Evolutionary conservation across 1,284 basidiomycete species (phyloP).

Genomic region (Apiotrichum gracile): DNA sequence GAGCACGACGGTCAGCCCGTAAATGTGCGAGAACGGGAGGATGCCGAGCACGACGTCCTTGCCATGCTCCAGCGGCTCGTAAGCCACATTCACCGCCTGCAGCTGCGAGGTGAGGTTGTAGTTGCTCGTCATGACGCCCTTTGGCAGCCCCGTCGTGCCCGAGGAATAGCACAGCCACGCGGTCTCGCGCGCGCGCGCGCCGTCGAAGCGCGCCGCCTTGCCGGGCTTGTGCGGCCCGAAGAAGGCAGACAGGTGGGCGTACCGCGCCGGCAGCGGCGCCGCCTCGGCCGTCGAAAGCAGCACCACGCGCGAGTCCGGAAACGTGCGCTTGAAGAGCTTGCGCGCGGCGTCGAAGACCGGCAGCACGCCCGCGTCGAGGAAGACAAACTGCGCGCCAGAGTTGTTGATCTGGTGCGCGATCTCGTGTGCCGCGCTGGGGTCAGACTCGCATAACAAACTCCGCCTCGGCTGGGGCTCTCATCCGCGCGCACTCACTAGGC

Average conservation of each 20-base stretch:
- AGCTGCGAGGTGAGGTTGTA: conserved; percentile 7
- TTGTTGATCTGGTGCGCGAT: conserved; percentile 48
- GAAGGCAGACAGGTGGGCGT: conserved; percentile 2
- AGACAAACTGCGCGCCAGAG: conserved; percentile 54
- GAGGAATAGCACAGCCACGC: conserved; percentile 58
- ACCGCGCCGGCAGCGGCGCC: too few relatives aligned
- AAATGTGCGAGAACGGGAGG: conserved; percentile 14
- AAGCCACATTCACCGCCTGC: neutral
- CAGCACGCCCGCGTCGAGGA: conserved; percentile 55
- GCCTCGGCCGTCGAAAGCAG: conserved; percentile 15
- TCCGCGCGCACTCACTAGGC: conserved; percentile 36
- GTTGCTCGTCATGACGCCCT: conserved; percentile 48
- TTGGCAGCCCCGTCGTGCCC: conserved; percentile 53
- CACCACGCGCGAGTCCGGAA: conserved; percentile 19
- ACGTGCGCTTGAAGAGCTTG: neutral
- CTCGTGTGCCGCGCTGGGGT: conserved; percentile 11
- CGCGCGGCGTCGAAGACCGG: conserved; percentile 29
- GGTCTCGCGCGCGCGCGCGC: neutral
- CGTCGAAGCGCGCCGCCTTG: conserved; percentile 8
- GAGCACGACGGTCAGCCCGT: conserved; percentile 45
- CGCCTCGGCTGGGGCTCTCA: too few relatives aligned
- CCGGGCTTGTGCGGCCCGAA: conserved; percentile 1
- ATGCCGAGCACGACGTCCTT: conserved; percentile 10
- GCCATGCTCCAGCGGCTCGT: neutral
- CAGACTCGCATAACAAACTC: neutral